Evolutionary conservation across 2,329 filamentous ascomycete genomes (phyloP), one percentile per base, ranked within the genome.

Genomic region (Pseudogymnoascus sp.): DNA sequence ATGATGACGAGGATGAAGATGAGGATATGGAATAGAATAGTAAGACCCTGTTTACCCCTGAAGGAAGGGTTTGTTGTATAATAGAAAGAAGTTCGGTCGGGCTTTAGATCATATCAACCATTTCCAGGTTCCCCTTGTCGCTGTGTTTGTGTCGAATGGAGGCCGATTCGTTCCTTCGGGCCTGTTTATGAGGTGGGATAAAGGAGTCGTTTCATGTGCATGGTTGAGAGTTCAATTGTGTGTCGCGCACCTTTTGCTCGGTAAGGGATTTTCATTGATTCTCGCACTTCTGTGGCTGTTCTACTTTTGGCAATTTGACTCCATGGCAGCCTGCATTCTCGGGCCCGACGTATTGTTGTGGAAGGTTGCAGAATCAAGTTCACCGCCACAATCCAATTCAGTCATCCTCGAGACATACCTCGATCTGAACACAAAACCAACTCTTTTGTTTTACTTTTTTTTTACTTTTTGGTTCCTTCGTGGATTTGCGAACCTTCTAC

Each of bases 1-100:
- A 97, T 62, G 90, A 97, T 70, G 92, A 96, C 73, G 88, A 25
- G 0, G 90, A 94, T 47, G 88, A 90, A 9, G 87, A 88, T 22
- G 86, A 87, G 35, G 83, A 86, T 47, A 58, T 58, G 57, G 57
- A 58, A 38, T 37, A 58, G 37, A 58, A 39, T 58, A 58, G 32
- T 38, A 38, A 58, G 32, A 58, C 57, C 57, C 57, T 58, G 57
- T 58, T 58, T 37, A 38, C 47, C 47, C 47, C 47, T 32, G 28
- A 54, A 54, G 43, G 43, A 50, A 50, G 28, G 47, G 47, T 54
- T 54, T 54, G 47, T 54, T 54, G 47, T 54, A 54, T 54, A 32
- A 54, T 54, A 54, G 47, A 54, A 54, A 54, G 28, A 54, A 54
- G 28, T 32, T 28, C 28, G 28, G 47, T 54, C 32, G 16, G 28